Evolutionary conservation across 2,329 filamentous ascomycete genomes (phyloP).

Genomic region (Trichoderma citrinoviride): DNA sequence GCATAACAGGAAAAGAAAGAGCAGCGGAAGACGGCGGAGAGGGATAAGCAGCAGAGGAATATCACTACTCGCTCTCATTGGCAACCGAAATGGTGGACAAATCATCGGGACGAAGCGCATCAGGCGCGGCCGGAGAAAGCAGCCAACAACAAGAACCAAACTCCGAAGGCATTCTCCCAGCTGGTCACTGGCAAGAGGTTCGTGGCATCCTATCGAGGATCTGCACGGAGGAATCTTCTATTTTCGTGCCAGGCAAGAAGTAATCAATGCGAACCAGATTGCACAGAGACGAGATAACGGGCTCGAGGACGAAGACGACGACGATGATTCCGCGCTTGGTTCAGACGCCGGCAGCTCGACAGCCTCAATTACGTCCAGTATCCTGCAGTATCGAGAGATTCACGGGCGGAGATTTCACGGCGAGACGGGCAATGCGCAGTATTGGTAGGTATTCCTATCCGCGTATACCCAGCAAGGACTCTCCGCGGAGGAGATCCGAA

Average conservation of each 20-base stretch:
- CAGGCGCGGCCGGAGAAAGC: not conserved
- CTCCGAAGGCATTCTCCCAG: conserved; percentile 16
- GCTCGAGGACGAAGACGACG: conserved; percentile 22
- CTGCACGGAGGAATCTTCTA: not conserved
- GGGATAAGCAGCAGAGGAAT: not conserved
- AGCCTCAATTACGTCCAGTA: conserved; percentile 34
- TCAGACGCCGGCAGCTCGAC: conserved; percentile 30
- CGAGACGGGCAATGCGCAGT: conserved; percentile 15
- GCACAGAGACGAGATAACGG: not conserved
- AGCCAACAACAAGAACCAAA: not conserved
- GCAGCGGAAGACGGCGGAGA: not conserved
- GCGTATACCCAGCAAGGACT: not conserved
- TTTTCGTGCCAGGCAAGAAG: not conserved
- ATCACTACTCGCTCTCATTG: not conserved
- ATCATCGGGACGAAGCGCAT: not conserved
- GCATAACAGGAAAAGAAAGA: not conserved
- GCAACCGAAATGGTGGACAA: not conserved
- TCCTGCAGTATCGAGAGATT: conserved; percentile 34
- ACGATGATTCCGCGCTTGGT: conserved; percentile 29
- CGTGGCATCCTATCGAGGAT: not conserved
- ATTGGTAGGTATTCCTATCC: conserved; percentile 1
- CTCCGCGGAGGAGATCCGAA: not conserved
- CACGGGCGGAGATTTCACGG: conserved; percentile 34
- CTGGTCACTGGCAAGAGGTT: conserved; percentile 21
- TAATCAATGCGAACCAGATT: not conserved